These are phyloP conservation scores for Botrytis fragariae DNA, from an alignment of 2,329 filamentous ascomycete genomes.

Conservation along the genomic window DNA sequence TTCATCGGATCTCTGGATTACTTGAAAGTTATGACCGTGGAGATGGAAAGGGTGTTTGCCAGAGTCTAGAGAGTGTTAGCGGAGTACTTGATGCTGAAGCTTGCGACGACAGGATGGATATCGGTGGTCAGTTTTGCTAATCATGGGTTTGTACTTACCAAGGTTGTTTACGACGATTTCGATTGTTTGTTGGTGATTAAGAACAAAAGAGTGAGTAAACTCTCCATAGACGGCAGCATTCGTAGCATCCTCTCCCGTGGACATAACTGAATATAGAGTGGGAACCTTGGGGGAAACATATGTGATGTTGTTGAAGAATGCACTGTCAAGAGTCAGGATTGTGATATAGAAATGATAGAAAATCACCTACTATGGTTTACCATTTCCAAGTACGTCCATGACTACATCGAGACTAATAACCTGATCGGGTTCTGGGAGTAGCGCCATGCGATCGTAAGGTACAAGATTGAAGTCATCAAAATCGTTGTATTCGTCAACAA, in stretches of 20 bases:
- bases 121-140: neutral
- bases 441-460: slow-evolving; percentile 62
- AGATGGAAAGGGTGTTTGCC: slow-evolving; percentile 73
- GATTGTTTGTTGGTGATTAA: slow-evolving; percentile 65
- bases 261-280: slow-evolving; percentile 64
- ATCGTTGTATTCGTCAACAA: slow-evolving; percentile 60
- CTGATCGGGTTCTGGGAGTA: slow-evolving; percentile 61
- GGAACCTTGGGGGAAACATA: slow-evolving; percentile 65
- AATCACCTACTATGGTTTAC: slow-evolving; percentile 58
- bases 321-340: slow-evolving; percentile 36
- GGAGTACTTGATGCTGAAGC: neutral
- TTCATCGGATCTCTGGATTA: slow-evolving; percentile 58
- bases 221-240: slow-evolving; percentile 63
- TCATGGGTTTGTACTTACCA: slow-evolving; percentile 24
- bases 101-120: neutral
- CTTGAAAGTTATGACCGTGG: slow-evolving; percentile 74
- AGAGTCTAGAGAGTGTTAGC: slow-evolving; percentile 45
- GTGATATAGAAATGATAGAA: neutral
- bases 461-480: slow-evolving; percentile 73
- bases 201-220: slow-evolving; percentile 64
- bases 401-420: slow-evolving; percentile 60
- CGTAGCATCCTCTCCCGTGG: slow-evolving; percentile 50
- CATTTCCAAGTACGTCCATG: slow-evolving; percentile 67
- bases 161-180: slow-evolving; percentile 77
- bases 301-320: slow-evolving; percentile 61